phyloP scores from a whole-genome alignment of 495 filamentous ascomycete species.

The Amniculicola lignicola region DNA sequence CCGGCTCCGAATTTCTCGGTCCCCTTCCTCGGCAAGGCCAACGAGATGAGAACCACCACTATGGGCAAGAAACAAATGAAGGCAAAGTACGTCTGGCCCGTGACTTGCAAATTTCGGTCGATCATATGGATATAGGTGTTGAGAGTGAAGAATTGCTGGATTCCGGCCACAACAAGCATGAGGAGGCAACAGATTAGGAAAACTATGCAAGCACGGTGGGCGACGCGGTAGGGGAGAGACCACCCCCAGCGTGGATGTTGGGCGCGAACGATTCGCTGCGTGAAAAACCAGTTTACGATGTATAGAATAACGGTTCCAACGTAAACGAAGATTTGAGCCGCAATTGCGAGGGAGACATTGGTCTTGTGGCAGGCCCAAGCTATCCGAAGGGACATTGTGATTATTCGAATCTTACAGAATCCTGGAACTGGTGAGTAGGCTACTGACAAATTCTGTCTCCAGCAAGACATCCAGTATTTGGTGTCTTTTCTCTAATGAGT shows the following conservation, averaged over 20 bases:
- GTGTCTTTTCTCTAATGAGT: too few species aligned
- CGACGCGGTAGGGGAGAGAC: conserved; percentile 24
- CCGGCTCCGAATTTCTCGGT: conserved; percentile 38
- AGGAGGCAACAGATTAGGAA: conserved; percentile 22
- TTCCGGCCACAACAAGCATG: conserved; percentile 27
- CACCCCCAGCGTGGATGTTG: conserved; percentile 36
- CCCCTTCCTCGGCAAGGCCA: conserved; percentile 15
- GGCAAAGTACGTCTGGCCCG: conserved; percentile 32
- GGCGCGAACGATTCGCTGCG: conserved; percentile 38
- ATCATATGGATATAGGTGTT: conserved; percentile 17
- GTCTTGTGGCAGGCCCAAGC: conserved; percentile 50
- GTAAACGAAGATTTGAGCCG: conserved; percentile 55
- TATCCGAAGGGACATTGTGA: conserved; percentile 63
- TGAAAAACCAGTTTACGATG: conserved; percentile 41
- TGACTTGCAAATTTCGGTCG: conserved; percentile 29
- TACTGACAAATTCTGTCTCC: too few species aligned
- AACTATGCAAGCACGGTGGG: conserved; percentile 19
- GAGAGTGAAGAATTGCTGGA: conserved; percentile 38
- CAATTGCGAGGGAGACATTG: conserved; percentile 60
- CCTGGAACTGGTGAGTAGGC: conserved; percentile 24
- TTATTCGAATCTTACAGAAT: conserved; percentile 72
- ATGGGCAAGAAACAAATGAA: conserved; percentile 31
- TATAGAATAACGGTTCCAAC: conserved; percentile 40
- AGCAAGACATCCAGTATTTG: too few species aligned
- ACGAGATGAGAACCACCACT: conserved; percentile 16